Percentiles rank a stretch among this genome's conserved stretches.
These are phyloP conservation scores for Coniosporium apollinis DNA, from an alignment of 495 filamentous ascomycete genomes.

Conservation along the genomic window DNA sequence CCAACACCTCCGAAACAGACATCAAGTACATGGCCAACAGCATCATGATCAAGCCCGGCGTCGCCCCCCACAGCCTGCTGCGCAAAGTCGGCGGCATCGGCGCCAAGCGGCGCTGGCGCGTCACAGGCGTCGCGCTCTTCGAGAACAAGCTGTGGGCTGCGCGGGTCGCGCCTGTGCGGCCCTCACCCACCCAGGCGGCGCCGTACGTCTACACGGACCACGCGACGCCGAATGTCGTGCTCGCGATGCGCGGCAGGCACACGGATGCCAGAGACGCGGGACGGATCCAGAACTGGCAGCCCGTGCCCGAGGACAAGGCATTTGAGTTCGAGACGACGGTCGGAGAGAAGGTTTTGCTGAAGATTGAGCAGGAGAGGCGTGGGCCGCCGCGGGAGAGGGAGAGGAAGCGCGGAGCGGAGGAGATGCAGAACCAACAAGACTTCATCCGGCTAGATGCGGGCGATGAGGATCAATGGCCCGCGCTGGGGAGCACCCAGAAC, in stretches of 20 bases:
- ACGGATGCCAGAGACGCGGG: slow-evolving; percentile 63
- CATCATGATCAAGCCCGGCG: slow-evolving; percentile 71
- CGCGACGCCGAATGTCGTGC: slow-evolving; percentile 22
- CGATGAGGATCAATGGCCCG: neutral
- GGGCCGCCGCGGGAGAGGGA: slow-evolving; percentile 45
- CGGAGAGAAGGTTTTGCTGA: slow-evolving; percentile 68
- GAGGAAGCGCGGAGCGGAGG: slow-evolving; percentile 19
- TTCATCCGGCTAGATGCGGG: slow-evolving; percentile 12
- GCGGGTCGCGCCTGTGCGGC: slow-evolving; percentile 52
- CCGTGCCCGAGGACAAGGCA: slow-evolving; percentile 45
- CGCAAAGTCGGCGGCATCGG: slow-evolving; percentile 75
- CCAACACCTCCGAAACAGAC: slow-evolving; percentile 39
- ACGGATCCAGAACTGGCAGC: slow-evolving; percentile 74
- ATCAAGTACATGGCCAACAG: slow-evolving; percentile 75
- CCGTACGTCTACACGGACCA: slow-evolving; percentile 59
- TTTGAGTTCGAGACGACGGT: slow-evolving; percentile 64
- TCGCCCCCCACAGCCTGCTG: slow-evolving; percentile 47
- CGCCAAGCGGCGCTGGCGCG: slow-evolving; percentile 63
- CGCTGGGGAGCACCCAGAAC: neutral
- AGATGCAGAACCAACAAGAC: slow-evolving; percentile 27
- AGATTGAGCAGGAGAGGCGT: slow-evolving; percentile 52
- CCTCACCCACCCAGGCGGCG: slow-evolving; percentile 30
- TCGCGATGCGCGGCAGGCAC: slow-evolving; percentile 35
- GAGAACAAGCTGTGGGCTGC: slow-evolving; percentile 82
- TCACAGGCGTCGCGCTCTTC: slow-evolving; percentile 53